These are phyloP conservation scores for Bertia moriformis DNA, from an alignment of 2,329 filamentous ascomycete species.

Conservation along the genomic window DNA sequence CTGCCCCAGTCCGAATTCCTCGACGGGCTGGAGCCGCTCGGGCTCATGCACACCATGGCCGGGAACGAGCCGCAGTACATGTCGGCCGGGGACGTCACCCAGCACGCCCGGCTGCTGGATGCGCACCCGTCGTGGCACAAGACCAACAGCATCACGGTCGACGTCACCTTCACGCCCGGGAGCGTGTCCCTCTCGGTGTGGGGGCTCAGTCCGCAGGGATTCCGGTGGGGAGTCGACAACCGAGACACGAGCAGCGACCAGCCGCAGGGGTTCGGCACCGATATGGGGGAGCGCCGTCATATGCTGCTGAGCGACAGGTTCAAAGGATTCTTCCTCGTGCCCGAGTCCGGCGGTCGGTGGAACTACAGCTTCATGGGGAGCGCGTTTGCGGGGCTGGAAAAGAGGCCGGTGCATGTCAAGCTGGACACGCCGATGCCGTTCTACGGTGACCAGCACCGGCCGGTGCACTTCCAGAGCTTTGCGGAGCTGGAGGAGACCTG, in stretches of 20 bases:
- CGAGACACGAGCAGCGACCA: constrained; percentile 84
- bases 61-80: constrained; percentile 94
- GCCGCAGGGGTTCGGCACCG: constrained; percentile 81
- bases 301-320: constrained; percentile 85
- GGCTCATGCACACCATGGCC: constrained; percentile 87
- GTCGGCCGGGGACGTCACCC: constrained; percentile 86
- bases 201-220: constrained; percentile 79
- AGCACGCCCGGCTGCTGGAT: constrained; percentile 81
- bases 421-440: constrained; percentile 81
- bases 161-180: constrained; percentile 89
- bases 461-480: constrained; percentile 93
- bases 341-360: constrained; percentile 77
- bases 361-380: constrained; percentile 98
- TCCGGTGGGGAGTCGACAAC: constrained; percentile 95
- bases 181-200: constrained; percentile 90
- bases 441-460: constrained; percentile 83
- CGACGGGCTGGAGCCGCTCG: constrained; percentile 72
- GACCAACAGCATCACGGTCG: constrained; percentile 84
- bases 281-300: constrained; percentile 90
- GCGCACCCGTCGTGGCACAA: constrained; percentile 66
- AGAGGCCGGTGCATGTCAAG: constrained; percentile 81
- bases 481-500: constrained; percentile 93
- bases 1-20: constrained; percentile 87
- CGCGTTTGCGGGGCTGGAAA: constrained; percentile 74
- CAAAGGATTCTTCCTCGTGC: constrained; percentile 88